These are phyloP conservation scores for Thuja plicata DNA, from an alignment of 83 land plant genomes.

Conservation along the genomic window DNA sequence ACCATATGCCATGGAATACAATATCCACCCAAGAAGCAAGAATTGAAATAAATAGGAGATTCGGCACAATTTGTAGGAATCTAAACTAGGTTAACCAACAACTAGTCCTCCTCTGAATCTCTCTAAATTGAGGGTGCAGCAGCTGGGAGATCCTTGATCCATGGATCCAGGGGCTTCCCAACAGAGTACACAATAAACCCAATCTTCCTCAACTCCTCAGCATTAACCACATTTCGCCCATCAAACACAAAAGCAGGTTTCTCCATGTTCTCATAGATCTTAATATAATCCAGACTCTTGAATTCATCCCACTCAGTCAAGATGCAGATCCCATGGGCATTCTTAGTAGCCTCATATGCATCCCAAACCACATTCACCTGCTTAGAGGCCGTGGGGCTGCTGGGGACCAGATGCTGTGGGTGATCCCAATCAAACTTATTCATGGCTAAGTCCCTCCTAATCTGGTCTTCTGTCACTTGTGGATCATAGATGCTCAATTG, in stretches of 20 bases:
- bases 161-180: constrained; percentile 51
- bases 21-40: not conserved
- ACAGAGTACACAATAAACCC: constrained; percentile 58
- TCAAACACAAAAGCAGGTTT: constrained; percentile 56
- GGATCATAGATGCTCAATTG: constrained; percentile 61
- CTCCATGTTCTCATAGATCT: constrained; percentile 48
- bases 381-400: constrained; percentile 42
- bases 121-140: not conserved
- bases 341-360: constrained; percentile 73
- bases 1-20: not conserved
- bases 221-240: constrained; percentile 44
- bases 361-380: constrained; percentile 50
- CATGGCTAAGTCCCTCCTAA: constrained; percentile 41
- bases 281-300: constrained; percentile 41
- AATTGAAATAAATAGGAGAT: not conserved
- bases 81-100: not conserved
- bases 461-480: constrained; percentile 58
- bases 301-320: constrained; percentile 87
- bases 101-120: not conserved
- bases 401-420: constrained; percentile 42
- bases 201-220: constrained; percentile 36
- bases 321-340: constrained; percentile 70
- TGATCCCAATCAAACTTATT: constrained; percentile 70
- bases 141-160: constrained; percentile 38
- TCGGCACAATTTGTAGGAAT: not conserved